Evolutionary conservation across 176 grass and related monocot species (phyloP).

Genomic region (Oropetium thomaeum): DNA sequence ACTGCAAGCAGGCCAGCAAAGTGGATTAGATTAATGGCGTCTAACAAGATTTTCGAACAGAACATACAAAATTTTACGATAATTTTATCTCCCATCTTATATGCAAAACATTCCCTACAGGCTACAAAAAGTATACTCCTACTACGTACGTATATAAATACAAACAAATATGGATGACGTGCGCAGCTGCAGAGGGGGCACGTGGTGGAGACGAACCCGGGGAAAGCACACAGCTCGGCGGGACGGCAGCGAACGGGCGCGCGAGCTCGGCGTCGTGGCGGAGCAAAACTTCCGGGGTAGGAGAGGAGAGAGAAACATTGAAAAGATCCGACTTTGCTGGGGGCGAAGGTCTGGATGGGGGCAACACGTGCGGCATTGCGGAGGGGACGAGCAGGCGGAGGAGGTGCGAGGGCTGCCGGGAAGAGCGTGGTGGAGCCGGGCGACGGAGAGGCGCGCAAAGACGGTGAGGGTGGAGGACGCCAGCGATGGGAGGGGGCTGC

Average conservation of each 20-base stretch:
- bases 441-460: conserved; percentile 25
- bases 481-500: conserved; percentile 46
- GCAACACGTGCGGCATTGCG: conserved; percentile 60
- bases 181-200: conserved; percentile 3
- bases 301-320: conserved; percentile 52
- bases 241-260: conserved; percentile 33
- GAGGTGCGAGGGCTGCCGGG: conserved; percentile 21
- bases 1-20: too few species aligned
- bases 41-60: too few species aligned
- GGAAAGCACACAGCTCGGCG: conserved; percentile 36
- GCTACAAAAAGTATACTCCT: too few species aligned
- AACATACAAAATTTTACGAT: too few species aligned
- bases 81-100: too few species aligned
- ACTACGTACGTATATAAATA: too few species aligned
- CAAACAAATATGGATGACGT: conserved; percentile 21
- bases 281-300: conserved; percentile 42
- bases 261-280: conserved; percentile 45
- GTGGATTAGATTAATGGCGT: too few species aligned
- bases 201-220: conserved; percentile 41
- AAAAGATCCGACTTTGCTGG: conserved; percentile 39
- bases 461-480: conserved; percentile 61
- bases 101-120: too few species aligned
- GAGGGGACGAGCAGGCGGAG: conserved; percentile 17
- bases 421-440: neutral
- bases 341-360: conserved; percentile 47